A percentile compares a stretch with the other conserved stretches of the same genome.
Evolutionary conservation across 805 yeast genomes (phyloP).

Genomic region (Starmera caribaea): DNA sequence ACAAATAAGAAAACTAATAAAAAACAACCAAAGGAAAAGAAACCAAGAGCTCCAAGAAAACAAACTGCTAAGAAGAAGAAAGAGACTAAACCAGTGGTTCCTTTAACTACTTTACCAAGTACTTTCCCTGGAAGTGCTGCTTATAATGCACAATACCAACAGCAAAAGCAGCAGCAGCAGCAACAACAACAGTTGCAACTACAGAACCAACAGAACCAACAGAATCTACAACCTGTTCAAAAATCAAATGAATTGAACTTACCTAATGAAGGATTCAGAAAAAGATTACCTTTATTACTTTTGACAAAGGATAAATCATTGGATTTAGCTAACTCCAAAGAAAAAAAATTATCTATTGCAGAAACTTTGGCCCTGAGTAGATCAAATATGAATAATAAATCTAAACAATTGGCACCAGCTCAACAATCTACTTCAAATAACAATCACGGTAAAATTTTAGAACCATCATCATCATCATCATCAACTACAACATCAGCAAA

Average conservation of each 20-base stretch:
- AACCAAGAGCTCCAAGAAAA: conserved; percentile 19
- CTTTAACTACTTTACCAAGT: not conserved
- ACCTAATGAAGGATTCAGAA: conserved; percentile 8
- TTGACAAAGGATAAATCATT: conserved; percentile 17
- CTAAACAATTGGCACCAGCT: conserved; percentile 13
- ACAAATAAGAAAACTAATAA: conserved; percentile 12
- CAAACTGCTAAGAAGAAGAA: conserved; percentile 16
- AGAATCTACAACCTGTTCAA: conserved; percentile 2
- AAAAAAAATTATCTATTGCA: conserved; percentile 38
- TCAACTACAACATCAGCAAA: not conserved
- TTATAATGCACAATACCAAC: conserved; percentile 12
- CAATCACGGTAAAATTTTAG: too few species aligned
- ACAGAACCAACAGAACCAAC: conserved; percentile 6
- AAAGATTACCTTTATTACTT: conserved; percentile 13
- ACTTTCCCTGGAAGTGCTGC: conserved; percentile 1
- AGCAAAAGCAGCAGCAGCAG: conserved; percentile 7
- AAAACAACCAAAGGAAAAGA: conserved; percentile 16
- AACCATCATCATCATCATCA: not conserved
- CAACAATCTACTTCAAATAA: too few species aligned
- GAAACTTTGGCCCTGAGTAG: conserved; percentile 50
- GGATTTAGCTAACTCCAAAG: conserved; percentile 15
- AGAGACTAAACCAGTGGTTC: conserved; percentile 2
- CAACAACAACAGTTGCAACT: conserved; percentile 12
- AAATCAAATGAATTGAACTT: not conserved
- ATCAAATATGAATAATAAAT: conserved; percentile 29